Base-by-base conservation (phyloP, 495 filamentous ascomycete species). In the Talaromyces ruber region DNA sequence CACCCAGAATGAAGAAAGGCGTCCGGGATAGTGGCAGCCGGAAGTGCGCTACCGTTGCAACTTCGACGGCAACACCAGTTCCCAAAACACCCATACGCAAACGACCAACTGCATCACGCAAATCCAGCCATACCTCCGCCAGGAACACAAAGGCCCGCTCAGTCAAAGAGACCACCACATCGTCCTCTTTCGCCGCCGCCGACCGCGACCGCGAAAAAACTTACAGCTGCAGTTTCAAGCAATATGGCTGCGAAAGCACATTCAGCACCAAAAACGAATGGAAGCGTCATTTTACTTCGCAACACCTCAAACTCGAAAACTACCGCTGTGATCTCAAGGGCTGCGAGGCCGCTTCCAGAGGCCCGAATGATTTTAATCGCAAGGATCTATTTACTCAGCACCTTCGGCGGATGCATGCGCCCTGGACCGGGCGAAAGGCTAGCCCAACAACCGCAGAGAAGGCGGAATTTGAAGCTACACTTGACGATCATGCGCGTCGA, bases 221-320 rank as follows among this genome's bases (percentile, higher is more conserved):
- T 0, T 97, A 93, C 71, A 74, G 80, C 54, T 98, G 93, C 76
- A 87, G 88, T 62, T 93, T 97, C 74, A 72, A 84, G 12, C 86
- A 84, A 59, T 95, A 93, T 62, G 89, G 87, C n/a, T 98, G 94
- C 70, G 71, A 71, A 6, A 91, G 89, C 65, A 92, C 85, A 0
- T 97, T 98, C 68, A 86, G 86, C 9, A 92, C 89, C 37, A 97
- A 97, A 72, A 97, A 96, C 67, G 94, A 98, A 71, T 98, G 93
- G 93, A 95, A 97, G 72, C 86, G 93, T 0, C 93, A 98, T 71
- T 86, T 95, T 65, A 75, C 75, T 30, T 88, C 88, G 2, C 88
- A 96, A 69, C 93, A 98, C 70, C 77, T 97, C 34, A 83, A 86
- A 57, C 80, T 92, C 9, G 77, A 85, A 52, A 90, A 88, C 76